A percentile compares a stretch with the other conserved stretches of the same genome.
phyloP scores from a whole-genome alignment of 345 rosid genomes.

The Sonneratia alba region DNA sequence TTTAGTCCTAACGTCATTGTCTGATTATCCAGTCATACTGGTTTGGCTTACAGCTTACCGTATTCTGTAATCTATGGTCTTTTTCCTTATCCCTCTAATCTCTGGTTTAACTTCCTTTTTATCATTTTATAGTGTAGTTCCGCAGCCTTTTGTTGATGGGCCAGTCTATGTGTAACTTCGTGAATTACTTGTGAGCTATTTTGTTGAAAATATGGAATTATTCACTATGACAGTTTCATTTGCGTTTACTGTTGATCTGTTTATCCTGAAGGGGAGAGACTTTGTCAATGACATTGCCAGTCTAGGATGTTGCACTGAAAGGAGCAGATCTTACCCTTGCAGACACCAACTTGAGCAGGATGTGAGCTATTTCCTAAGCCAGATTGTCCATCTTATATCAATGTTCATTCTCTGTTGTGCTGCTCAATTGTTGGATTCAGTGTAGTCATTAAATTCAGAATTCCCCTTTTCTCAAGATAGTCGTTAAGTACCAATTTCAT shows the following conservation, averaged over 20 bases:
- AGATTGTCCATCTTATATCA: constrained; percentile 2
- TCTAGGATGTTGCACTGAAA: constrained; percentile 17
- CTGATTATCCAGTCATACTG: background rate
- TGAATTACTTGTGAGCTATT: background rate
- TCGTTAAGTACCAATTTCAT: background rate
- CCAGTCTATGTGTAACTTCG: background rate
- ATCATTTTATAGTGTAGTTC: background rate
- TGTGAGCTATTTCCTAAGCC: constrained; percentile 32
- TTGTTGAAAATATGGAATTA: background rate
- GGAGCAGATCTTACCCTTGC: constrained; percentile 33
- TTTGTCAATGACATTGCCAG: constrained; percentile 23
- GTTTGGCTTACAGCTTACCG: background rate
- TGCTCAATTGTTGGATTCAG: background rate
- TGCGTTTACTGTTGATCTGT: constrained; percentile 1
- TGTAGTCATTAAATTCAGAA: background rate
- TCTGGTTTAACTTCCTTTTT: background rate
- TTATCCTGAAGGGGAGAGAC: constrained; percentile 28
- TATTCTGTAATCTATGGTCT: background rate
- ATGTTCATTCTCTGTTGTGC: background rate
- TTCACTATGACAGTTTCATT: background rate
- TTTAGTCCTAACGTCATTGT: background rate
- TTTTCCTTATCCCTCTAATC: background rate
- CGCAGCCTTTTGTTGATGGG: background rate
- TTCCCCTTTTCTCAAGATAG: background rate
- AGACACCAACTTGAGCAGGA: constrained; percentile 72